These are phyloP conservation scores for Solanum virginianum DNA, from an alignment of 257 asterid species.

Conservation along the genomic window DNA sequence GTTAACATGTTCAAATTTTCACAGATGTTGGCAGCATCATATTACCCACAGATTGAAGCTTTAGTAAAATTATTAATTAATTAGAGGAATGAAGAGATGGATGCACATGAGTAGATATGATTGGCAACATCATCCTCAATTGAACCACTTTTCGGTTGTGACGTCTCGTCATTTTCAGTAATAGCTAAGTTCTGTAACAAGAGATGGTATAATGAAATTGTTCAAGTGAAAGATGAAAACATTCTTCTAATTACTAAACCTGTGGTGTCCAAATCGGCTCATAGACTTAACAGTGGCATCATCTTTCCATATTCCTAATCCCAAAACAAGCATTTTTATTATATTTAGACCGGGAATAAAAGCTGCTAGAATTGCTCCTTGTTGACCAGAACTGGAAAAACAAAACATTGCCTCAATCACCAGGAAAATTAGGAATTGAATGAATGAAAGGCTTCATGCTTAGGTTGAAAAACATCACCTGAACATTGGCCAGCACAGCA, in stretches of 20 bases:
- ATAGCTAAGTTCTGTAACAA: background rate
- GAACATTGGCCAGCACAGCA: slow-evolving; percentile 99
- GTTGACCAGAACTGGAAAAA: slow-evolving; percentile 56
- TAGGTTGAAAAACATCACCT: slow-evolving; percentile 53
- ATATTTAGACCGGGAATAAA: slow-evolving; percentile 59
- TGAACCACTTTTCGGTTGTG: background rate
- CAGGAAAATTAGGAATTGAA: background rate
- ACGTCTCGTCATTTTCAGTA: background rate
- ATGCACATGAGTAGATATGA: background rate
- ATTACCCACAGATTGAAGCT: background rate
- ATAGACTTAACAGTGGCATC: slow-evolving; percentile 87
- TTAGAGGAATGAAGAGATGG: background rate
- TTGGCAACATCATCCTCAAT: background rate
- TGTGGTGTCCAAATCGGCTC: slow-evolving; percentile 86
- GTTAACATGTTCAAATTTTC: background rate
- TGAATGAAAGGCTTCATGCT: slow-evolving; percentile 29
- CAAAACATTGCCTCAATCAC: background rate
- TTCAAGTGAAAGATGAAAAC: background rate
- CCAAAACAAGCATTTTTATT: slow-evolving; percentile 64
- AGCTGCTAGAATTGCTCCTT: slow-evolving; percentile 72
- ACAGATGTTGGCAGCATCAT: background rate
- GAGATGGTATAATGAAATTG: background rate
- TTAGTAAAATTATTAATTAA: background rate
- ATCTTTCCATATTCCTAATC: slow-evolving; percentile 74
- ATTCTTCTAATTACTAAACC: slow-evolving; percentile 20